A percentile compares a stretch with the other conserved stretches of the same genome.
phyloP scores from a whole-genome alignment of 1,284 basidiomycete genomes.

The Tilletia indica region DNA sequence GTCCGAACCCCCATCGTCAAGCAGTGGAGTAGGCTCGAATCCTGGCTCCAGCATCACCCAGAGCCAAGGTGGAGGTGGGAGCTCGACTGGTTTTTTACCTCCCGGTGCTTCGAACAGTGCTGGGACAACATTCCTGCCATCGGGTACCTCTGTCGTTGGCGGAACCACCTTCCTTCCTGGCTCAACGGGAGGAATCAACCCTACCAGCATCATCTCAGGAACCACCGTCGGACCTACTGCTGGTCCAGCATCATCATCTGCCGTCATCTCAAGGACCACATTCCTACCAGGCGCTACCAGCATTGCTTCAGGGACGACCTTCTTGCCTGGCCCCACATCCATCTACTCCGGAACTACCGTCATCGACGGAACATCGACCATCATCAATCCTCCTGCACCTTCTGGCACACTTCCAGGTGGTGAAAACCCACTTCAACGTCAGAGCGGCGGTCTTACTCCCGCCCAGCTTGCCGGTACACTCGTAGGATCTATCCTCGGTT shows the following conservation, averaged over 20 bases:
- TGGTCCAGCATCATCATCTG: background rate
- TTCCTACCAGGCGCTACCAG: conserved; percentile 8
- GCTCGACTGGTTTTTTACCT: background rate
- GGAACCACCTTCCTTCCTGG: conserved; percentile 10
- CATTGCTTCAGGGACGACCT: background rate
- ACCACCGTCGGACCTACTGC: background rate
- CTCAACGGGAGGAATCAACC: background rate
- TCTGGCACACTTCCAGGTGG: background rate
- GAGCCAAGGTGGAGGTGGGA: background rate
- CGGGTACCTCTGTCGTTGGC: background rate
- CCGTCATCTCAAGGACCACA: background rate
- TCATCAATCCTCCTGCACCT: background rate
- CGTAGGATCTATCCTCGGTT: conserved; percentile 2
- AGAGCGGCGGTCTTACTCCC: conserved; percentile 8
- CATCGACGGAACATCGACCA: background rate
- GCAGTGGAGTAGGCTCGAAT: background rate
- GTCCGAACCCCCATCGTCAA: background rate
- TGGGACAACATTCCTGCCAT: background rate
- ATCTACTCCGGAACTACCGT: background rate
- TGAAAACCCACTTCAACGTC: background rate
- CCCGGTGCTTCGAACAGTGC: background rate
- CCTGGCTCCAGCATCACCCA: background rate
- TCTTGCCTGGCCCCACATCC: background rate
- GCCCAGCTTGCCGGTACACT: conserved; percentile 4
- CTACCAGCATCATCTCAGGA: background rate